A percentile compares a stretch with the other conserved stretches of the same genome.
Conservation (phyloP, 2,329 filamentous ascomycete genomes). For the Diaporthe humulicola region DNA sequence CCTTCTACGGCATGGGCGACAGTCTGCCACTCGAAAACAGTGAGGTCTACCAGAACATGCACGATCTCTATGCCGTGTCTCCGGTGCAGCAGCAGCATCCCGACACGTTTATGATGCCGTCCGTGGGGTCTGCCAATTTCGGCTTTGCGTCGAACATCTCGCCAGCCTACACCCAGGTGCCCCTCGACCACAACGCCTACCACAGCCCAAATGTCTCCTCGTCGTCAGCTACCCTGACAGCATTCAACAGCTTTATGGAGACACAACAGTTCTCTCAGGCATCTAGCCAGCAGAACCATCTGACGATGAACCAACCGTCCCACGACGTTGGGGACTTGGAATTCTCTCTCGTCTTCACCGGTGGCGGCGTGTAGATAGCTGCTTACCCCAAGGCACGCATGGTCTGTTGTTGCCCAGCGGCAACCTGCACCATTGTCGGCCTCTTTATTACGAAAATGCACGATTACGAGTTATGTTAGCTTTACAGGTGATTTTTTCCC, state of each 20-base stretch:
- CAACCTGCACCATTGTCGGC: neutral
- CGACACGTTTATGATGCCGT: slow-evolving; percentile 40
- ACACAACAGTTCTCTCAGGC: slow-evolving; percentile 33
- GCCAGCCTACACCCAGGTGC: slow-evolving; percentile 39
- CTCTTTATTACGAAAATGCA: neutral
- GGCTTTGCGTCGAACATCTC: slow-evolving; percentile 37
- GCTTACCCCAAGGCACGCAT: neutral
- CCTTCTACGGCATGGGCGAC: slow-evolving; percentile 40
- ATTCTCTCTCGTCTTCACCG: slow-evolving; percentile 34
- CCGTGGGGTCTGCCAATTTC: slow-evolving; percentile 46
- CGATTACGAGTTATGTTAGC: slow-evolving; percentile 21
- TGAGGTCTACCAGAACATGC: slow-evolving; percentile 38
- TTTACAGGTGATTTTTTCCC: neutral
- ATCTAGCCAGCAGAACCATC: slow-evolving; percentile 9
- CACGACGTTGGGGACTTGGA: slow-evolving; percentile 36
- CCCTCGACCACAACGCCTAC: slow-evolving; percentile 42
- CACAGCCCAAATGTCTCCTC: slow-evolving; percentile 44
- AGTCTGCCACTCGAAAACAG: slow-evolving; percentile 33
- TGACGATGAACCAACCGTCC: slow-evolving; percentile 1
- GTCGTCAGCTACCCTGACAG: slow-evolving; percentile 45
- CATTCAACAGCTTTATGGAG: slow-evolving; percentile 40
- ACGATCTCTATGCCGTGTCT: slow-evolving; percentile 29
- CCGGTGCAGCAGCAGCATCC: slow-evolving; percentile 28
- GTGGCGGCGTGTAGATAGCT: neutral
- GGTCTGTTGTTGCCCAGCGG: neutral